A percentile compares a stretch with the other conserved stretches of the same genome.
phyloP scores from a whole-genome alignment of 78 protist genomes.

The Dictyostelium intermedium region DNA sequence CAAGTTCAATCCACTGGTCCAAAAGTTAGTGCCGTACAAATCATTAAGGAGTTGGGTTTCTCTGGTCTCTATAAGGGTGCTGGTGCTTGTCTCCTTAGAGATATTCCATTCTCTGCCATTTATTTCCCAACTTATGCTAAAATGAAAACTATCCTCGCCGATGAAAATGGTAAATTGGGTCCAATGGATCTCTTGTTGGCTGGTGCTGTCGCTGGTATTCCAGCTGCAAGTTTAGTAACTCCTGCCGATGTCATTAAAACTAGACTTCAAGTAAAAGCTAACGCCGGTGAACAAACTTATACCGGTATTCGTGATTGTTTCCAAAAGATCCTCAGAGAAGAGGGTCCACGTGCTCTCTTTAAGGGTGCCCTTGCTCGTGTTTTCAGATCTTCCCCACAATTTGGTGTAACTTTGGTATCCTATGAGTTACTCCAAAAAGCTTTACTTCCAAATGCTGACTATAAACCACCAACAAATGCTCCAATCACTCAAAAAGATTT shows the following conservation, averaged over 20 bases:
- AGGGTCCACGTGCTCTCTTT: conserved; percentile 86
- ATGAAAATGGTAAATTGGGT: conserved; percentile 67
- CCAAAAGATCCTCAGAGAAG: conserved; percentile 65
- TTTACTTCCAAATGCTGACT: conserved; percentile 36
- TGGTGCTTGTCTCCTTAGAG: conserved; percentile 86
- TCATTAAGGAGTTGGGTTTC: conserved; percentile 78
- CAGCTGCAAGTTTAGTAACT: conserved; percentile 83
- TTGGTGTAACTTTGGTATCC: conserved; percentile 87
- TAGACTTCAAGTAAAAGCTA: conserved; percentile 87
- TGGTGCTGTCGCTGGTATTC: conserved; percentile 88
- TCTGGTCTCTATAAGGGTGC: conserved; percentile 90
- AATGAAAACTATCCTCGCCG: conserved; percentile 78
- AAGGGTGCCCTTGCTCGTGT: conserved; percentile 86
- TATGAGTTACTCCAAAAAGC: conserved; percentile 83
- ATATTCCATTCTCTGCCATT: conserved; percentile 90
- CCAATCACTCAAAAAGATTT: conserved; percentile 77
- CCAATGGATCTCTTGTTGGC: conserved; percentile 76
- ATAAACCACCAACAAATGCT: conserved; percentile 78
- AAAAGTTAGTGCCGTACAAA: conserved; percentile 39
- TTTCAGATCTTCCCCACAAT: conserved; percentile 86
- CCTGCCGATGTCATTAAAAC: conserved; percentile 92
- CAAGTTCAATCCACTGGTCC: conserved; percentile 75
- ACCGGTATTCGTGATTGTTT: conserved; percentile 84
- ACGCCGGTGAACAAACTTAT: conserved; percentile 85
- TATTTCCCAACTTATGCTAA: conserved; percentile 89